phyloP scores from a whole-genome alignment of 202 grass and related monocot species.

The Schoenoplectus tabernaemontani region DNA sequence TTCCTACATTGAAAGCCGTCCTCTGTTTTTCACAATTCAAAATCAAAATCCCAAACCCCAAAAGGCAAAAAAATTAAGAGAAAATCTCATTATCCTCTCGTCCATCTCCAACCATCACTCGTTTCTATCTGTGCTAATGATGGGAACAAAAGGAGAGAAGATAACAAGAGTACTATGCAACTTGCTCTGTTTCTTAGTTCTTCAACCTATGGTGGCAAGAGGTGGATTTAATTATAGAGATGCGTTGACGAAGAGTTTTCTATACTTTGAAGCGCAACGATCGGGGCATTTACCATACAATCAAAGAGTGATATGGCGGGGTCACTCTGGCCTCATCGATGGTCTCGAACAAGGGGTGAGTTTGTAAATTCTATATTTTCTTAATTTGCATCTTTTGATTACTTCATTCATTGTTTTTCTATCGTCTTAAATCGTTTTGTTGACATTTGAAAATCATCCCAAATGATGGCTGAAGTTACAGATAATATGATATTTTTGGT shows the following conservation, averaged over 20 bases:
- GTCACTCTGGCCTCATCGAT: slow-evolving; percentile 76
- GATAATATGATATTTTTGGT: background rate
- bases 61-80: background rate
- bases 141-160: slow-evolving; percentile 7
- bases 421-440: background rate
- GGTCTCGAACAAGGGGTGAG: slow-evolving; percentile 77
- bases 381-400: background rate
- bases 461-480: background rate
- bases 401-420: background rate
- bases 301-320: slow-evolving; percentile 72
- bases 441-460: background rate
- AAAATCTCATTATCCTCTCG: background rate
- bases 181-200: slow-evolving; percentile 2
- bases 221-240: slow-evolving; percentile 49
- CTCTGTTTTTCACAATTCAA: background rate
- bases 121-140: background rate
- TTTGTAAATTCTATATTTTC: background rate
- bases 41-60: slow-evolving; percentile 7
- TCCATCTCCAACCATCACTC: background rate
- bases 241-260: slow-evolving; percentile 61
- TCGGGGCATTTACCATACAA: slow-evolving; percentile 87
- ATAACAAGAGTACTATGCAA: background rate
- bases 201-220: background rate
- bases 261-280: slow-evolving; percentile 93
- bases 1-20: slow-evolving; percentile 8